Evolutionary conservation across 108 stramenopile species (phyloP).

Genomic region (Licmophora abbreviata): DNA sequence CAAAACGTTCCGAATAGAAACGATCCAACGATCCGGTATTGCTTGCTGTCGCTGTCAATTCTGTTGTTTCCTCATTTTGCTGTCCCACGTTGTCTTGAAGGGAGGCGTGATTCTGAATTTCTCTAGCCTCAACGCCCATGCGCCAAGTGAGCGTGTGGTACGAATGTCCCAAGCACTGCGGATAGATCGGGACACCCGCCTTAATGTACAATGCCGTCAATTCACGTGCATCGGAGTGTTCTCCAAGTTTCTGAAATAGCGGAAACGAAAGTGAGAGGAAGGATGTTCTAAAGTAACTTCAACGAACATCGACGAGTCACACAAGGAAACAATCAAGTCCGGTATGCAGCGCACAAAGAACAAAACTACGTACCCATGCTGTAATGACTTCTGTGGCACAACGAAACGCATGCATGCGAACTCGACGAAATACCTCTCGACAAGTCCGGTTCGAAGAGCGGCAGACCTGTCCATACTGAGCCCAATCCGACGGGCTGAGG

Average conservation of each 20-base stretch:
- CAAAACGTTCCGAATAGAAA: no score
- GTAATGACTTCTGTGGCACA: slow-evolving; percentile 70
- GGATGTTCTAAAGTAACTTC: not conserved
- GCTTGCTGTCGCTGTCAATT: not conserved
- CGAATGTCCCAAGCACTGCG: slow-evolving; percentile 52
- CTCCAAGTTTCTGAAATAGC: slow-evolving; percentile 41
- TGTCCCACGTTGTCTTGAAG: not conserved
- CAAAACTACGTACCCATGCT: slow-evolving; percentile 50
- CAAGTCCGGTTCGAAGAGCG: slow-evolving; percentile 14
- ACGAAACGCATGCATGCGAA: slow-evolving; percentile 66
- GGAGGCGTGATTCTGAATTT: slow-evolving; percentile 5
- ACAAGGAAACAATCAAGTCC: not conserved
- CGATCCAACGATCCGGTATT: no score
- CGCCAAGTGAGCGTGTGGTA: slow-evolving; percentile 70
- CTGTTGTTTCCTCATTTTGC: not conserved
- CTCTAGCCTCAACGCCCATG: slow-evolving; percentile 51
- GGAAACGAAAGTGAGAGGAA: slow-evolving; percentile 1
- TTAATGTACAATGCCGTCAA: slow-evolving; percentile 56
- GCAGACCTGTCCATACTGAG: slow-evolving; percentile 22
- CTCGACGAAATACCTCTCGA: slow-evolving; percentile 37
- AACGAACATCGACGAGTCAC: not conserved
- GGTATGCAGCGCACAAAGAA: not conserved
- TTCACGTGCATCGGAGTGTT: slow-evolving; percentile 73
- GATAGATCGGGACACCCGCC: slow-evolving; percentile 76
- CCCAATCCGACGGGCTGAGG: slow-evolving; percentile 37